Conservation (phyloP, 164 flowering plant species). For the Liquidambar formosana region DNA sequence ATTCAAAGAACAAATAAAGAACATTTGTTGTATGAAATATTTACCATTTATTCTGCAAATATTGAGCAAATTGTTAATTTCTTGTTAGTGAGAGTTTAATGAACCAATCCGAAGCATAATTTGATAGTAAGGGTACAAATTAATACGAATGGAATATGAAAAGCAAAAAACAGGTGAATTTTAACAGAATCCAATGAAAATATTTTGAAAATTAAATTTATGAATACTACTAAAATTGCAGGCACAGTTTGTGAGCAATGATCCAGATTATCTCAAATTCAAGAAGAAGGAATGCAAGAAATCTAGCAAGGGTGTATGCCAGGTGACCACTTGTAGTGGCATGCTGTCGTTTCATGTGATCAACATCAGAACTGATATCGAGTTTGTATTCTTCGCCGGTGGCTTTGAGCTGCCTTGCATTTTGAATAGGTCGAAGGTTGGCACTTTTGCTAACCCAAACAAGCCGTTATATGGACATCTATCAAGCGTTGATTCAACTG, state of each 20-base stretch:
- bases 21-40: too few species aligned
- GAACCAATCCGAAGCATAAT: too few species aligned
- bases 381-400: conserved; percentile 63
- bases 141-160: too few species aligned
- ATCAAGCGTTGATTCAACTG: conserved; percentile 70
- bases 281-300: conserved; percentile 53
- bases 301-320: conserved; percentile 29
- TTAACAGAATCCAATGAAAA: too few species aligned
- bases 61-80: too few species aligned
- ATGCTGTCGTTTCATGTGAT: conserved; percentile 63
- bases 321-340: conserved; percentile 51
- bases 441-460: conserved; percentile 57
- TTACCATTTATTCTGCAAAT: too few species aligned
- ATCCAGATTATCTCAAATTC: conserved; percentile 61
- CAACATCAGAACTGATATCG: conserved; percentile 78
- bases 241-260: conserved; percentile 62
- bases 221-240: conserved; percentile 18
- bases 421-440: conserved; percentile 35
- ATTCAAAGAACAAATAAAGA: too few species aligned
- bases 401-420: conserved; percentile 73
- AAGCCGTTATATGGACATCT: conserved; percentile 69
- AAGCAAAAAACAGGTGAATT: not conserved
- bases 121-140: too few species aligned
- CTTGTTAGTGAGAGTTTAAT: too few species aligned
- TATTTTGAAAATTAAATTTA: not conserved